These are phyloP conservation scores for Neurospora intermedia DNA, from an alignment of 495 filamentous ascomycete species.

Conservation along the genomic window DNA sequence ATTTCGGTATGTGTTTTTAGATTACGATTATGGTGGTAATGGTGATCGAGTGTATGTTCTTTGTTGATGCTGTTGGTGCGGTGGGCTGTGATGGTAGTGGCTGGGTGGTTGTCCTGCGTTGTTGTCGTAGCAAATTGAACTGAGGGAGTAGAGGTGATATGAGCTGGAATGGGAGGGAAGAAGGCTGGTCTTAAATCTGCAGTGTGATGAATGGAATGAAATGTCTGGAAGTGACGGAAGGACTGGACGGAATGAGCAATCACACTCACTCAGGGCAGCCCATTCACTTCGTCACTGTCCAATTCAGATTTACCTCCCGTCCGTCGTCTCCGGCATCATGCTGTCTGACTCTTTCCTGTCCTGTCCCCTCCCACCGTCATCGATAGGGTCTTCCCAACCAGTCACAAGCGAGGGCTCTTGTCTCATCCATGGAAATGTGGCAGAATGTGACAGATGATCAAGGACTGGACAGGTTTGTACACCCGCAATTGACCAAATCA, in stretches of 20 bases:
- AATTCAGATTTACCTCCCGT: neutral
- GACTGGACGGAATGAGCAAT: neutral
- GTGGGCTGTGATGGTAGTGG: neutral
- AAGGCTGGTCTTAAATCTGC: neutral
- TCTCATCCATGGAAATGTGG: neutral
- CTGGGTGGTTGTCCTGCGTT: neutral
- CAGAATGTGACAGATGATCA: neutral
- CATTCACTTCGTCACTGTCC: neutral
- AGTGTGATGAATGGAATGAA: neutral
- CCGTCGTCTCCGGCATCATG: neutral
- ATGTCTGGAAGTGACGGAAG: neutral
- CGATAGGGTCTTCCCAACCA: neutral
- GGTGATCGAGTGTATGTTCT: neutral
- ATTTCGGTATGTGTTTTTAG: neutral
- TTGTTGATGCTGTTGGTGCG: neutral
- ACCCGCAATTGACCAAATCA: neutral
- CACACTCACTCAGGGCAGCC: neutral
- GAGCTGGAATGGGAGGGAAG: neutral
- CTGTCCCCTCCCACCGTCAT: neutral
- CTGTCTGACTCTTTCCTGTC: neutral
- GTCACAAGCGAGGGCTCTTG: neutral
- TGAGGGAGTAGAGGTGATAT: neutral
- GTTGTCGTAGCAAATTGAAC: neutral
- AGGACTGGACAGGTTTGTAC: neutral
- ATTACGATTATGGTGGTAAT: neutral